These are phyloP conservation scores for Trichomonas gallinae DNA, from an alignment of 208 protist genomes.

Conservation along the genomic window DNA sequence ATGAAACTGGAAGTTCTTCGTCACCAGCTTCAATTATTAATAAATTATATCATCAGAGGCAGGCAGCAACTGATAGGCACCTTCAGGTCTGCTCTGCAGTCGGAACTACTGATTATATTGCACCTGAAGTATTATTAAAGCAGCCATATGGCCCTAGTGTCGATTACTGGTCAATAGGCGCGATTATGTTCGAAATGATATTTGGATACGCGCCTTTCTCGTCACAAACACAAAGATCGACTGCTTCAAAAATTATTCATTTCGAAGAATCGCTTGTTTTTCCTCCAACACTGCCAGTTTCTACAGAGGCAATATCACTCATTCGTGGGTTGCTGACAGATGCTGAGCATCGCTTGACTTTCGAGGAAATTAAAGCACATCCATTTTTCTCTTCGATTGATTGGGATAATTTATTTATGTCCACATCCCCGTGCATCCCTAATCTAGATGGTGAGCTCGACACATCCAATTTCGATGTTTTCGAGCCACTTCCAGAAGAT, in stretches of 20 bases:
- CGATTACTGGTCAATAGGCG: constrained; percentile 57
- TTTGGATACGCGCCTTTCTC: constrained; percentile 36
- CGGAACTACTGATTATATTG: constrained; percentile 58
- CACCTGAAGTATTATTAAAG: constrained; percentile 51
- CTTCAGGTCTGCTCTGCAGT: constrained; percentile 40
- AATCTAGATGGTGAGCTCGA: background rate
- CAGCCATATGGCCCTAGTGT: constrained; percentile 49
- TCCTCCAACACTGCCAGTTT: background rate
- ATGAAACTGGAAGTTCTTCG: background rate
- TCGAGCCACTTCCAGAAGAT: background rate
- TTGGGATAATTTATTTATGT: background rate
- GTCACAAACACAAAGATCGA: background rate
- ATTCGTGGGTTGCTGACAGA: background rate
- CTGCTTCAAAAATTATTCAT: background rate
- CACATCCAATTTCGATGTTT: background rate
- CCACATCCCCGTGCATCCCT: background rate
- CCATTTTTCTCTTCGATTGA: background rate
- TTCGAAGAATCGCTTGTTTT: background rate
- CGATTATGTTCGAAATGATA: constrained; percentile 56
- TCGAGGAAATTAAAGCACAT: background rate
- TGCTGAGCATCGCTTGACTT: background rate
- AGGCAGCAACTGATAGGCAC: background rate
- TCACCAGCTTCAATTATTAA: background rate
- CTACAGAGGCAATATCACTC: background rate
- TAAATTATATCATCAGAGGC: background rate